Evolutionary conservation across 805 yeast species (phyloP), one percentile per base, ranked within the genome.

Genomic region (Isabelozyma rhagii): DNA sequence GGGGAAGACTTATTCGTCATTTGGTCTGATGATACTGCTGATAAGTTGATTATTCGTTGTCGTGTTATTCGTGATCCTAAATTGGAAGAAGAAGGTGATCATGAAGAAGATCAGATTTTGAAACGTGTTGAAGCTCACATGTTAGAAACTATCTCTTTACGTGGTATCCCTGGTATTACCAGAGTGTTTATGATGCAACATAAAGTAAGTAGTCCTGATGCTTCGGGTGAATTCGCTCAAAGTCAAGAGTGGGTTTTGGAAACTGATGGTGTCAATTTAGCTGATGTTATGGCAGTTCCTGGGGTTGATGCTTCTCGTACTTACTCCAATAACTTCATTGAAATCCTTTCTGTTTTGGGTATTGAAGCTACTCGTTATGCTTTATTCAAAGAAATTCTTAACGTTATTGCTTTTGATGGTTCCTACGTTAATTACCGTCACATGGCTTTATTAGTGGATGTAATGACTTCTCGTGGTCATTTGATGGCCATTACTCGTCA

Each of bases 21-120:
- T 63, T 94, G 99, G 98, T 90, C 97, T 44, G 99, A 96, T 78
- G 99, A 94, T 77, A 93, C 94, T 63, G 97, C 97, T 43, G 97
- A 93, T 58, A 92, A 91, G 71, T 85, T 94, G 71, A 86, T 94
- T 54, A 88, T 94, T 59, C 96, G 99, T 79, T 93, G 98, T 79
- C 89, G 99, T 78, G 96, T 96, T 59, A 90, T 94, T 43, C 89
- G 99, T 72, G 97, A 92, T 67, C 97, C 97, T 51, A 93, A 93
- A 72, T 68, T 91, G 66, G 97, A 93, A 59, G 97, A 90, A 62
- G 97, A 94, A 53, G 90, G 86, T 36, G 97, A 92, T 56, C 89
- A 93, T 41, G 97, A 94, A 64, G 99, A 94, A 71, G 99, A 94
- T 72, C 96, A 93, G 66, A 87, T 94, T 78, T 80, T 94, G 72